phyloP scores from a whole-genome alignment of 2,329 filamentous ascomycete genomes.

The Aureobasidium sp. region DNA sequence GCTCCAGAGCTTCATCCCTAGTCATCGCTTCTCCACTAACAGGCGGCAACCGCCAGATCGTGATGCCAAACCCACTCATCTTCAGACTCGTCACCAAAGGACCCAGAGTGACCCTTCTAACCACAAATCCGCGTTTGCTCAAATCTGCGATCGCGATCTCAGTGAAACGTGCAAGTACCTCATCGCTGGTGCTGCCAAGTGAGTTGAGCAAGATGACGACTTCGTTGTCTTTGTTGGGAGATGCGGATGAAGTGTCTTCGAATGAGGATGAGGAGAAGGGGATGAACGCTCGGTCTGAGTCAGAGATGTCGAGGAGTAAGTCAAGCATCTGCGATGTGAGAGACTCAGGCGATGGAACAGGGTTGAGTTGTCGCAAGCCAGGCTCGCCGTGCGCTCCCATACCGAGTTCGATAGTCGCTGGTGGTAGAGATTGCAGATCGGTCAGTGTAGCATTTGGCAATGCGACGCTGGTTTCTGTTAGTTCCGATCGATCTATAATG shows the following conservation, averaged over 20 bases:
- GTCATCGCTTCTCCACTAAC: slow-evolving; percentile 23
- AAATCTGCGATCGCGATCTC: slow-evolving; percentile 28
- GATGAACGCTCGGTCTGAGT: slow-evolving; percentile 30
- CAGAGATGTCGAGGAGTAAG: slow-evolving; percentile 28
- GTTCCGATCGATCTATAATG: too few species aligned
- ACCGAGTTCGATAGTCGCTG: slow-evolving; percentile 54
- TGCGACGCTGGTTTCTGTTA: slow-evolving; percentile 25
- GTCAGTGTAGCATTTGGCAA: slow-evolving; percentile 48
- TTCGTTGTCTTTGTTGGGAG: slow-evolving; percentile 22
- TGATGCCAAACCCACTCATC: slow-evolving; percentile 34
- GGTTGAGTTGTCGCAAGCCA: slow-evolving; percentile 50
- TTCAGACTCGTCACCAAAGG: slow-evolving; percentile 32
- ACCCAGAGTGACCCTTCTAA: slow-evolving; percentile 29
- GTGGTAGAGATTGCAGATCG: slow-evolving; percentile 49
- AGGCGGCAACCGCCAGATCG: slow-evolving; percentile 30
- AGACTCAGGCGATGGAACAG: slow-evolving; percentile 27
- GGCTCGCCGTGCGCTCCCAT: slow-evolving; percentile 63
- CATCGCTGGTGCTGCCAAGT: slow-evolving; percentile 31
- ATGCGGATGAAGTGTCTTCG: slow-evolving; percentile 15
- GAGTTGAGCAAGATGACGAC: slow-evolving; percentile 31
- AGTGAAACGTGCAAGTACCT: slow-evolving; percentile 30
- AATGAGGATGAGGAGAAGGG: slow-evolving; percentile 28
- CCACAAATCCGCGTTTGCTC: slow-evolving; percentile 25
- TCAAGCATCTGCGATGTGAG: slow-evolving; percentile 31
- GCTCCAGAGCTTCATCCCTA: slow-evolving; percentile 25